Evolutionary conservation across 2,329 filamentous ascomycete genomes (phyloP).

Genomic region (Magnaporthales sp.): DNA sequence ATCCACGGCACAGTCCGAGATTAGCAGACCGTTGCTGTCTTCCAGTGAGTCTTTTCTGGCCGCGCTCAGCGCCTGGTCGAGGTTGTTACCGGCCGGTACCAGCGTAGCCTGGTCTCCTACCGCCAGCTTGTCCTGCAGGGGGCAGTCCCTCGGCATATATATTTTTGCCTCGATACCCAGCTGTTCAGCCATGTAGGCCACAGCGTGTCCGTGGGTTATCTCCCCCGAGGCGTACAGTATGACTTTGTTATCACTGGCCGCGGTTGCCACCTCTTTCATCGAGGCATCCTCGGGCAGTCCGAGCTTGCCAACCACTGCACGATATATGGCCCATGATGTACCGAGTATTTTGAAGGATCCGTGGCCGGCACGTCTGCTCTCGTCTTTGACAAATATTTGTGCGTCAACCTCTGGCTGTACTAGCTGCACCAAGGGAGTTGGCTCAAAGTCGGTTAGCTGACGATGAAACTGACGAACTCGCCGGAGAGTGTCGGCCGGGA

Average conservation of each 20-base stretch:
- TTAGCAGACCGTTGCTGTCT: constrained; percentile 37
- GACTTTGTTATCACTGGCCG: constrained; percentile 9
- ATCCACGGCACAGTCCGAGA: constrained; percentile 61
- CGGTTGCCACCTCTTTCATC: constrained; percentile 31
- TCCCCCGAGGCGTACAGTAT: constrained; percentile 54
- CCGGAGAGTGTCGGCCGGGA: background rate
- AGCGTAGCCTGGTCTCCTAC: constrained; percentile 54
- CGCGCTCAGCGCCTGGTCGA: constrained; percentile 52
- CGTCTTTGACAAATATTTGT: constrained; percentile 62
- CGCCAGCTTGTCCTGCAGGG: constrained; percentile 51
- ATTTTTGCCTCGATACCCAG: constrained; percentile 48
- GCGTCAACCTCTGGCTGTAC: constrained; percentile 36
- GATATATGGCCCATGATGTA: constrained; percentile 63
- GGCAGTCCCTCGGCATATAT: constrained; percentile 48
- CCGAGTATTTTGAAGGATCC: constrained; percentile 76
- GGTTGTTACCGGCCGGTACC: constrained; percentile 44
- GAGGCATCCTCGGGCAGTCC: constrained; percentile 30
- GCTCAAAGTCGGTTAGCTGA: constrained; percentile 44
- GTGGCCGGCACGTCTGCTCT: constrained; percentile 58
- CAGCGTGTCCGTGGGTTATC: constrained; percentile 69
- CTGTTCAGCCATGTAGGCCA: constrained; percentile 57
- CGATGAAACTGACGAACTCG: constrained; percentile 40
- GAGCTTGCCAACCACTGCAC: constrained; percentile 40
- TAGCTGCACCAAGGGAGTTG: constrained; percentile 45
- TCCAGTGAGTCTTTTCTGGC: constrained; percentile 33